Evolutionary conservation across 2,329 filamentous ascomycete species (phyloP), one percentile per base, ranked within the genome.

Genomic region (Canariomyces notabilis): DNA sequence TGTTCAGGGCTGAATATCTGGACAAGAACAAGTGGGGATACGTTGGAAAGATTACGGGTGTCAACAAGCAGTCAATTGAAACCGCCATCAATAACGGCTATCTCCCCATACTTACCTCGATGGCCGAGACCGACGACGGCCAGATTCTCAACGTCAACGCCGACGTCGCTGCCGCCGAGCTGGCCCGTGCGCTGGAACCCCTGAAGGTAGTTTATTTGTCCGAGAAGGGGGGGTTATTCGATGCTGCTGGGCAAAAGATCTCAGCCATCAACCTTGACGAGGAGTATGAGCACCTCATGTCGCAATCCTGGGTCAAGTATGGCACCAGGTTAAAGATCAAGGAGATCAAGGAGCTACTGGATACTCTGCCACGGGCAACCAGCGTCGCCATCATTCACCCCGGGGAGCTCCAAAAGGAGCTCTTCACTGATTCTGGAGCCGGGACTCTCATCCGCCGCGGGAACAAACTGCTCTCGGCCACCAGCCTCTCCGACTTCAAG

Each of bases 121-220:
- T 97, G 85, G 93, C 91, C 8, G 91, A 97, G 74, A 90, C 87
- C 18, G 77, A 83, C 37, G 89, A 95, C 54, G 93, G 93, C 7
- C 89, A 91, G 66, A 83, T 97, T 42, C 77, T 98, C 54, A 98
- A 98, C 63, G 93, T 98, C 65, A 98, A 98, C 62, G 93, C 93
- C 29, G 93, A 98, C 67, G 91, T 96, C 51, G 91, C 91, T 29
- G 93, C 93, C 22, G 90, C 90, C 55, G 91, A 96, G 71, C 76
- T 98, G 51, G 91, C 93, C 19, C 83, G 88, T 50, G 82, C 87
- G 46, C 74, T 98, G 44, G 84, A 97, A 68, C 93, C 93, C 20
- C 73, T 97, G 60, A 98, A 98, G 80, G 91, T 97, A 51, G 90
- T 98, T 50, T 98, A 96, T 66, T 77, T 97, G n/a, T 94, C 89